These are phyloP conservation scores for Scenedesmus sp. DNA, from an alignment of 163 green algal species.

Conservation along the genomic window DNA sequence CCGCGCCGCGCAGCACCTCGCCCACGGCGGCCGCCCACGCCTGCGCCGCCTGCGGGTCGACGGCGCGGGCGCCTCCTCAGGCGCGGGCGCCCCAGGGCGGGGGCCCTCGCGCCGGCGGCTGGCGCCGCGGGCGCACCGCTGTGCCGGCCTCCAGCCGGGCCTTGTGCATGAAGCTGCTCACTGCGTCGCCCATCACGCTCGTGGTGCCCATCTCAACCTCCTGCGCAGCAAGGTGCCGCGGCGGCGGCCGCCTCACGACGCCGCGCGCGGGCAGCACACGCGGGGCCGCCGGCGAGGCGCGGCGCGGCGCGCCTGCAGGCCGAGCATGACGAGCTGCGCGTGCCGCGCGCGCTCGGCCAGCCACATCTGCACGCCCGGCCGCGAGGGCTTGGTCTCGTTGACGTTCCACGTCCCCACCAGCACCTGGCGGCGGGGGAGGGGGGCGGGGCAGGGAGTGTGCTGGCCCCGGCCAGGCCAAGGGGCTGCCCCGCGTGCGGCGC, in stretches of 20 bases:
- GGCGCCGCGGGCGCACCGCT: background rate
- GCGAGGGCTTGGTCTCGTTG: constrained; percentile 65
- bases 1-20: constrained; percentile 12
- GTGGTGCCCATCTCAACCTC: constrained; percentile 94
- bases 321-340: constrained; percentile 78
- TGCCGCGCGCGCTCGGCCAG: constrained; percentile 47
- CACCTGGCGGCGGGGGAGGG: constrained; percentile 10
- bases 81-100: no score
- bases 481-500: no score
- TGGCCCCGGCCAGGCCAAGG: no score
- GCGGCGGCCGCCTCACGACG: no score
- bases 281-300: no score
- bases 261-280: no score
- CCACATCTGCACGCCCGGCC: constrained; percentile 45
- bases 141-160: constrained; percentile 37
- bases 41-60: constrained; percentile 15
- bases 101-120: no score
- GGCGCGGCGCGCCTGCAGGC: constrained; percentile 77
- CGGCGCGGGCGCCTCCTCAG: no score
- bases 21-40: constrained; percentile 21
- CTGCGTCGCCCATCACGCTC: constrained; percentile 80
- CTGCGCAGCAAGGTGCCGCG: constrained; percentile 44
- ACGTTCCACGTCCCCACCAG: constrained; percentile 87
- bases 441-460: background rate
- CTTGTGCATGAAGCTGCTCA: constrained; percentile 68